Evolutionary conservation across 306 rosid genomes (phyloP).

Genomic region (Crataegus laevigata): DNA sequence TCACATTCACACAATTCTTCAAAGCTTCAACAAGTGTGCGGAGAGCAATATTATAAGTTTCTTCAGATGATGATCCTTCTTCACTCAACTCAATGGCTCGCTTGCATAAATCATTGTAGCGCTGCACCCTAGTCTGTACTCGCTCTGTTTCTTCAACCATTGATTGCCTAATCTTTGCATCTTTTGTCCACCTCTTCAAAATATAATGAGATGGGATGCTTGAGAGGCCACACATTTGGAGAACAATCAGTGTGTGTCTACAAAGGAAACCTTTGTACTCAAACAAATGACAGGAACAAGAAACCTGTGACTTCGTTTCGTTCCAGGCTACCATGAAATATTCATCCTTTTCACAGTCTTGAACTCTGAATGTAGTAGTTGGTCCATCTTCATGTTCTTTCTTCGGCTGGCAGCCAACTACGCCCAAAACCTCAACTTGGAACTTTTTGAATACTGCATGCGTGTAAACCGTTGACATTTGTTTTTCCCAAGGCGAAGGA

Average conservation of each 20-base stretch:
- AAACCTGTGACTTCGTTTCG: slow-evolving; percentile 60
- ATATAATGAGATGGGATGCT: slow-evolving; percentile 73
- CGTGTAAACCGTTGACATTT: slow-evolving; percentile 80
- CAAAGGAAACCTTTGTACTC: slow-evolving; percentile 93
- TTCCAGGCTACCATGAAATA: slow-evolving; percentile 63
- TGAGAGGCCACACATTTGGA: slow-evolving; percentile 73
- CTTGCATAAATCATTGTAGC: slow-evolving; percentile 76
- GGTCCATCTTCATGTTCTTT: slow-evolving; percentile 58
- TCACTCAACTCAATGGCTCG: slow-evolving; percentile 78
- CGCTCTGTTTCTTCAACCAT: slow-evolving; percentile 41
- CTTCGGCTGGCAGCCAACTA: slow-evolving; percentile 82
- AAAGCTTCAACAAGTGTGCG: slow-evolving; percentile 63
- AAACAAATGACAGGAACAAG: slow-evolving; percentile 76
- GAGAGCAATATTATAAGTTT: slow-evolving; percentile 52
- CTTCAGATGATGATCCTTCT: slow-evolving; percentile 87
- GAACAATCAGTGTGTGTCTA: slow-evolving; percentile 77
- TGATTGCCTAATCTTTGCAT: slow-evolving; percentile 54
- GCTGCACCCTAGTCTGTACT: slow-evolving; percentile 58
- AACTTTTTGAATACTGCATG: slow-evolving; percentile 86
- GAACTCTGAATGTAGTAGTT: slow-evolving; percentile 53
- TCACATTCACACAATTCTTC: slow-evolving; percentile 77
- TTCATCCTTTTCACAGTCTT: slow-evolving; percentile 78
- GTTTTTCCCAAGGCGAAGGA: slow-evolving; percentile 97
- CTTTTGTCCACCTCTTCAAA: slow-evolving; percentile 85
- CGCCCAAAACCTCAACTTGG: slow-evolving; percentile 88